Base-by-base conservation (phyloP, 2,329 filamentous ascomycete species). In the Dactylella cylindrospora region DNA sequence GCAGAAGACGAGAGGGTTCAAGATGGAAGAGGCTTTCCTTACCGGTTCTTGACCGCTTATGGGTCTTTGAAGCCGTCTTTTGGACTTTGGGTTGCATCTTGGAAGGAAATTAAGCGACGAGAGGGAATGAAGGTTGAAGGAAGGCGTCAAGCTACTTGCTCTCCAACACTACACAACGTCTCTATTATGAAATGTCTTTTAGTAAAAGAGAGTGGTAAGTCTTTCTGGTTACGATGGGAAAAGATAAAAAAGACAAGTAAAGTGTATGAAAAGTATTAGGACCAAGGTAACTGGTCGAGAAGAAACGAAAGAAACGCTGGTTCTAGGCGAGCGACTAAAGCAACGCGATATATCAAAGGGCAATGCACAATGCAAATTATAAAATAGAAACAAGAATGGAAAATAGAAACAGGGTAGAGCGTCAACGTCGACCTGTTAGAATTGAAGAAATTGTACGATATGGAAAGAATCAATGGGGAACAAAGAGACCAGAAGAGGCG, bases 11-110 rank as follows among this genome's bases (percentile, higher is more conserved):
- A 28, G 10, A 20, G 40, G 19, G 43, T 61, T 39, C 64, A 31
- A 64, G 61, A 50, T 60, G 60, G 64, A 50, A 68, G 66, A 59
- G 68, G 66, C 55, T 31, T 35, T 50, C 81, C 85, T 71, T 80
- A 95, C 90, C 90, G 83, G 90, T 94, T 76, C 91, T 84, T 74
- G 91, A 96, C 71, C 91, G 83, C 73, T 90, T 84, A 75, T 96
- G 91, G 84, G 93, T 90, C 78, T 95, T 91, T 70, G 83, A 76
- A 75, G 87, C 85, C 71, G 81, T 77, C 76, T 86, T 88, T 66
- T 81, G 73, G 70, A 77, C 67, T 50, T 69, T 69, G 49, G 66
- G 66, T 39, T 68, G 66, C 67, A 68, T 68, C 39, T 65, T 68
- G 32, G 23, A 64, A 57, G 36, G 50, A 43, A 35, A 45, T 41